A percentile compares a stretch with the other conserved stretches of the same genome.
Evolutionary conservation across 352 stramenopile species (phyloP).

Genomic region (Phytopythium oedochilum): DNA sequence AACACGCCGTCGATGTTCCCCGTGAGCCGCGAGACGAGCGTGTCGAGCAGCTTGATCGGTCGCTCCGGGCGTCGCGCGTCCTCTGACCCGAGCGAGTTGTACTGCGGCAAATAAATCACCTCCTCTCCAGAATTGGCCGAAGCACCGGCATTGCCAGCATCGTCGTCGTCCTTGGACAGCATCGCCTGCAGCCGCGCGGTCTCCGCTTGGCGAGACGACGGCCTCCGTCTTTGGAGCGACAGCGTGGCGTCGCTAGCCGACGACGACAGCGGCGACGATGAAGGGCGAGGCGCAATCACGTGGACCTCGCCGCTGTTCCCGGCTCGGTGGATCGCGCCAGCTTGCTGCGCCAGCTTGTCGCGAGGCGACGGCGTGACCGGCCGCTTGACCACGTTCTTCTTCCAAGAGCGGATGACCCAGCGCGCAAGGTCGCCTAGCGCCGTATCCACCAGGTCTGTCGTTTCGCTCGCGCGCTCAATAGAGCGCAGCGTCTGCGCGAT

Average conservation of each 20-base stretch:
- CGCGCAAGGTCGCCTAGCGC: slow-evolving; percentile 48
- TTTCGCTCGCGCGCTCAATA: slow-evolving; percentile 35
- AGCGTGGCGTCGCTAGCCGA: neutral
- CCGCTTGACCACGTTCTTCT: slow-evolving; percentile 37
- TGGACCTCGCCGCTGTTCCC: slow-evolving; percentile 24
- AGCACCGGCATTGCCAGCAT: neutral
- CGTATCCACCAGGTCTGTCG: slow-evolving; percentile 30
- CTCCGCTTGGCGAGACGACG: slow-evolving; percentile 9
- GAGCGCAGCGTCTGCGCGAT: slow-evolving; percentile 48
- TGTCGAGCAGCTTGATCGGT: slow-evolving; percentile 52
- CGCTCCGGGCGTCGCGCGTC: slow-evolving; percentile 41
- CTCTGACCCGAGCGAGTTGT: slow-evolving; percentile 62
- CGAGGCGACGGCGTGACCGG: slow-evolving; percentile 29
- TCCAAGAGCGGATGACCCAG: slow-evolving; percentile 63
- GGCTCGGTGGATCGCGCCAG: slow-evolving; percentile 27
- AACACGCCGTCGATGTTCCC: slow-evolving; percentile 48
- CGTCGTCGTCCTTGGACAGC: slow-evolving; percentile 3
- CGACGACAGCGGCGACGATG: slow-evolving; percentile 1
- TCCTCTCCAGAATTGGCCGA: neutral
- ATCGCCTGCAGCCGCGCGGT: slow-evolving; percentile 17
- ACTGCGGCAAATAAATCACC: slow-evolving; percentile 47
- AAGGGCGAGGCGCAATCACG: slow-evolving; percentile 7
- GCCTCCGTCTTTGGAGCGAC: slow-evolving; percentile 1
- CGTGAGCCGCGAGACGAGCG: slow-evolving; percentile 45
- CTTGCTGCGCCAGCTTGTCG: slow-evolving; percentile 37